Conservation (phyloP, 2,329 filamentous ascomycete species). For the Scortechinia acanthostroma region DNA sequence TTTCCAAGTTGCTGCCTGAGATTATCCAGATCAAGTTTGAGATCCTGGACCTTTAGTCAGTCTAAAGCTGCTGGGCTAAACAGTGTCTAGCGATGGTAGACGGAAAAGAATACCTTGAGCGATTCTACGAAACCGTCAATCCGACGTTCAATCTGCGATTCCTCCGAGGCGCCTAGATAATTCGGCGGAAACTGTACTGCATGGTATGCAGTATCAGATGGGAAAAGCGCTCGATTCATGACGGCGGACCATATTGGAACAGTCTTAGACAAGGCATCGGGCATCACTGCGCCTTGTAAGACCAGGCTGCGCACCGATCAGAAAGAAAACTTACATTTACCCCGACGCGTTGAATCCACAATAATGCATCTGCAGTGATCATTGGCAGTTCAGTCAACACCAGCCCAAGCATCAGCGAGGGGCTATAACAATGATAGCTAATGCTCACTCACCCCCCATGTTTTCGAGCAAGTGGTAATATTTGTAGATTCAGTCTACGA, state of each 20-base stretch:
- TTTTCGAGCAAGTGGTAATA: conserved; percentile 61
- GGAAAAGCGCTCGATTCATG: conserved; percentile 74
- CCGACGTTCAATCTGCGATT: conserved; percentile 11
- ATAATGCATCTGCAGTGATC: conserved; percentile 56
- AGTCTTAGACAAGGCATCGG: conserved; percentile 88
- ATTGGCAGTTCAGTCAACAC: neutral
- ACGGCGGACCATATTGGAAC: conserved; percentile 90
- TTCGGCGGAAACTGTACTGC: neutral
- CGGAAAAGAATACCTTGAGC: conserved; percentile 25
- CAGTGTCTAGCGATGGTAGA: neutral
- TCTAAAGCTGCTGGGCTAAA: conserved; percentile 2
- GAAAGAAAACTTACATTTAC: conserved; percentile 56
- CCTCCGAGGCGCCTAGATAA: neutral
- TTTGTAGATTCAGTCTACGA: conserved; percentile 75
- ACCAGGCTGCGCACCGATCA: neutral
- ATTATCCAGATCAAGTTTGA: conserved; percentile 49
- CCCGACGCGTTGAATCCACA: conserved; percentile 85
- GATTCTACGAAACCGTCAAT: conserved; percentile 36
- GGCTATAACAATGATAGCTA: neutral
- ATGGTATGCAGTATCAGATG: conserved; percentile 24
- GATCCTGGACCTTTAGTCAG: conserved; percentile 29
- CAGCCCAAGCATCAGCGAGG: neutral
- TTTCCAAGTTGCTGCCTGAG: conserved; percentile 53
- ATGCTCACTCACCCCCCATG: conserved; percentile 54
- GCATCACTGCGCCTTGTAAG: conserved; percentile 54